phyloP scores from a whole-genome alignment of 345 rosid species.

The Fremontodendron californicum region DNA sequence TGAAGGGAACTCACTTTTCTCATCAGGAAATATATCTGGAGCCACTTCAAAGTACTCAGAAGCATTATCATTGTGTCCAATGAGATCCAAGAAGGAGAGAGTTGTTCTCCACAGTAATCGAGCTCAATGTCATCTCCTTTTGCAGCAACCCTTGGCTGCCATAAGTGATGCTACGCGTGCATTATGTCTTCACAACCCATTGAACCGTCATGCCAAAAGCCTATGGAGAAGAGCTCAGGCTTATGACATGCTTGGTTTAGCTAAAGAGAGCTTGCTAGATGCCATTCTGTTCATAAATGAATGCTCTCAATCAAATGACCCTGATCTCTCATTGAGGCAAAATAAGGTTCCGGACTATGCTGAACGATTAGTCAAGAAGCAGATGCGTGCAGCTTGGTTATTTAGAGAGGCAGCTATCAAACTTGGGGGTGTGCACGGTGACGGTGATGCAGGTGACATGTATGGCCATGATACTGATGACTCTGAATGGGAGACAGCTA shows the following conservation, averaged over 20 bases:
- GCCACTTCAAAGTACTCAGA: slow-evolving; percentile 93
- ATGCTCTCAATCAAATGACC: slow-evolving; percentile 95
- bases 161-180: slow-evolving; percentile 94
- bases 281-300: slow-evolving; percentile 95
- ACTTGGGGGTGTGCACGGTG: slow-evolving; percentile 80
- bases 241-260: slow-evolving; percentile 89
- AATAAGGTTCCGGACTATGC: slow-evolving; percentile 99
- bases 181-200: slow-evolving; percentile 79
- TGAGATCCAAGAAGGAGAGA: slow-evolving; percentile 94
- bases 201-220: slow-evolving; percentile 91
- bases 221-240: slow-evolving; percentile 99
- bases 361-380: slow-evolving; percentile 92
- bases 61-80: slow-evolving; percentile 82
- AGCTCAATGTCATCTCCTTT: slow-evolving; percentile 90
- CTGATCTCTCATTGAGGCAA: slow-evolving; percentile 83
- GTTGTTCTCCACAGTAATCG: slow-evolving; percentile 92
- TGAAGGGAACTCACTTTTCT: slow-evolving; percentile 95
- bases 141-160: slow-evolving; percentile 90
- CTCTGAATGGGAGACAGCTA: slow-evolving; percentile 98
- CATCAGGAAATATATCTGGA: slow-evolving; percentile 85
- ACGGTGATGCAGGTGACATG: slow-evolving; percentile 58
- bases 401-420: slow-evolving; percentile 91
- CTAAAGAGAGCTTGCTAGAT: slow-evolving; percentile 94
- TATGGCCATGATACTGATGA: slow-evolving; percentile 78
- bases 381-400: slow-evolving; percentile 98